Evolutionary conservation across 1,284 basidiomycete species (phyloP), one percentile per base, ranked within the genome.

Genomic region (Ceratobasidium sp.): DNA sequence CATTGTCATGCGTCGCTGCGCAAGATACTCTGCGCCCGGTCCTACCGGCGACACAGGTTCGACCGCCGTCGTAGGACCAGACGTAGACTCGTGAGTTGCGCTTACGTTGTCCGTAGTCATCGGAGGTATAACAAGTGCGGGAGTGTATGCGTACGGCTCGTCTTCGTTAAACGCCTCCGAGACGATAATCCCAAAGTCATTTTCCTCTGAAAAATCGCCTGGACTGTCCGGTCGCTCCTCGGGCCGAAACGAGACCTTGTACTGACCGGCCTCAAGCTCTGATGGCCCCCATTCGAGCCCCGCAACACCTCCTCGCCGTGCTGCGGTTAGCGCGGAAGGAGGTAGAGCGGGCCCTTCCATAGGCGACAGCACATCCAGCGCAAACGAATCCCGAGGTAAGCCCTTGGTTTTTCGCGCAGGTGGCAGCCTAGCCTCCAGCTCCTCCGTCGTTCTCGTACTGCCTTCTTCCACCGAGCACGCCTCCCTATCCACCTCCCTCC

Each of bases 121-220:
- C 33, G 33, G 17, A 9, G 52, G 50, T 26, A 20, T 15, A 28
- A 48, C 44, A 5, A 50, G 44, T 28, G 9, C 61, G 28, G 68
- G 54, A 5, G 38, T 40, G 28, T 67, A 67, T 12, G 23, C 50
- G n/a, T 70, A 5, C 68, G 68, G 68, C 52, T 15, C 61, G 26
- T 76, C 73, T 17, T 66, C 73, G 9, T 76, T 50, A 54, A 66
- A 76, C 10, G 73, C 62, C 17, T 76, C 73, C 9, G 73, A 76
- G 0, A 76, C 62, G 40, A 76, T 38, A n/a, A 76, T 76, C 48
- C 73, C 73, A 42, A 76, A 76, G 33, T 76, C 73, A 38, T 76
- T 76, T 44, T 76, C 73, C 46, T 76, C 73, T n/a, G 50, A 56
- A 33, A 76, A 66, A 2, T 67, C 48, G 65, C 61, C 33, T n/a